Base-by-base conservation (phyloP, 2,329 filamentous ascomycete species). In the Davidsoniella virescens region DNA sequence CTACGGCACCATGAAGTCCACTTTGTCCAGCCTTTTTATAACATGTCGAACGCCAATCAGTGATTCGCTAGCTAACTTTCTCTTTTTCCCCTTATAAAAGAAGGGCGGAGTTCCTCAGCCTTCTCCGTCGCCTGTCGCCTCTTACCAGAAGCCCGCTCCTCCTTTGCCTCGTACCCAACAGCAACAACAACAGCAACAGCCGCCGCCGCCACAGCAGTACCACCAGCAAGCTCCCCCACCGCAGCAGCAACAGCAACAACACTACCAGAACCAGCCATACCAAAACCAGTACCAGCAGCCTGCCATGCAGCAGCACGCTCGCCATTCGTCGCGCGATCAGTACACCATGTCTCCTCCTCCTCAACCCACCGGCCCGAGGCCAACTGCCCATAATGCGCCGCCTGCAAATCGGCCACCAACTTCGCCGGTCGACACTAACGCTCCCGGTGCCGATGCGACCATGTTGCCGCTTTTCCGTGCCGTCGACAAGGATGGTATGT, bases 391-490 rank as follows among this genome's bases (percentile, higher is more conserved):
- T 55, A 74, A 73, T 39, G 74, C 72, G 57, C 66, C 79, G 57
- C 59, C 76, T 56, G 60, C 68, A 61, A 75, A 76, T 59, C 73
- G 79, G 57, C 76, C 82, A 57, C 76, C 86, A 58, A 75, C 78
- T 56, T 78, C 80, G 57, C 74, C 86, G 54, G 64, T 69, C 57
- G 59, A 71, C 25, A 59, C 71, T 14, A 64, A 61, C 29, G 61
- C 61, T 23, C 58, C 64, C 42, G 67, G 68, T 44, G 74, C 79
- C 47, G 82, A 88, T 60, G 73, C 81, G n/a, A 80, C 78, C 1
- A 72, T 98, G 16, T 78, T 87, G 63, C 84, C 84, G 3, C 71
- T 96, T 23, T 98, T 96, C 68, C 76, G 84, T 54, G 87, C 87
- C 1, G 90, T 95, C 12, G 93, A 98, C 66, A 88, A 86, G 61